Base-by-base conservation (phyloP, 352 stramenopile species). In the Sclerospora graminicola region DNA sequence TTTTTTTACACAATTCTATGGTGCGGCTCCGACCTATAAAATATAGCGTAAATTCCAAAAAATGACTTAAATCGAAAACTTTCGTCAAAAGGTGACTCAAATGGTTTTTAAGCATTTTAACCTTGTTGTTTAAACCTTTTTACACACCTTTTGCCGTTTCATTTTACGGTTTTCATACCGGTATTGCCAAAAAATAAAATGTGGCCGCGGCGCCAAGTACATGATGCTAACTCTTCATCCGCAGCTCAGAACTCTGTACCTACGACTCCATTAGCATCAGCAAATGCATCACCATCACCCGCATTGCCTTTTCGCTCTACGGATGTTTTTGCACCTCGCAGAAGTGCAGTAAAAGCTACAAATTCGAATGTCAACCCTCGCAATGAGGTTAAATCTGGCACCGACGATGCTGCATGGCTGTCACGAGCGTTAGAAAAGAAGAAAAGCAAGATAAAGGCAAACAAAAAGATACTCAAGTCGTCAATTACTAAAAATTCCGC, bases 371-470 rank as follows among this genome's bases (percentile, higher is more conserved):
- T 18, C 14, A 57, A 64, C 15, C 18, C 26, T 23, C 4, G 30
- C 29, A 49, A 50, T n/a, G 13, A 10, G 3, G 16, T 32, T 33
- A 41, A 31, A 14, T 20, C 38, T 13, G 19, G 23, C 21, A 14
- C 32, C 5, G 53, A 51, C 16, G 58, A 73, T 30, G 44, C 63
- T 35, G 49, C 45, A 19, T 80, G 61, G 66, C 28, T 77, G 18
- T 14, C 69, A 44, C 61, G 64, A 20, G 65, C 59, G 1, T 36
- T 64, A 21, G 54, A 75, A 26, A 65, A 59, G 41, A 76, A 69
- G 39, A 74, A 71, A 42, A 16, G 29, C 0, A 54, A 60, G 28
- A 8, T 7, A 0, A 28, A 41, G 4, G 27, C 14, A 6, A 48
- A 56, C n/a, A 10, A 29, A 4, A 57, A 53, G 11, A 16, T 11